Evolutionary conservation across 768 basidiomycete genomes (phyloP), one percentile per base, ranked within the genome.

Genomic region (Rhizopogon rudus): DNA sequence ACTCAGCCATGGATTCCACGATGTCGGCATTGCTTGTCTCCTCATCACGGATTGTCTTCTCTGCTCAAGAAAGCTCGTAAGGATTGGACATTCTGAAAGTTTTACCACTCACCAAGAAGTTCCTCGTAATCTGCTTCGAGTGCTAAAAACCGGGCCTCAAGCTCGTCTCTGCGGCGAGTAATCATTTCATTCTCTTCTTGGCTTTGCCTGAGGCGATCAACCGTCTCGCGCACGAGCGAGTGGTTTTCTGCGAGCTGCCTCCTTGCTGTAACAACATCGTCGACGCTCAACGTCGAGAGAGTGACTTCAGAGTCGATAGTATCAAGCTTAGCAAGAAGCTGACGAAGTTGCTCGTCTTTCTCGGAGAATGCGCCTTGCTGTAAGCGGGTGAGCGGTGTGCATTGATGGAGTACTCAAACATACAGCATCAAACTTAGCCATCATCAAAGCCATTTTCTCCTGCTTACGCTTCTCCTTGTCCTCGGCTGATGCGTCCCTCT

Each of bases 391-490:
- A 53, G 16, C 10, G 28, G 9, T n/a, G 39, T 46, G n/a, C 17
- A 51, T 16, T 14, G 16, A 16, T 2, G 40, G 33, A 45, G 14
- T 55, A 52, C 50, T 44, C 35, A 16, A 55, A 75, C 88, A 65
- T 61, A 96, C 96, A 58, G 89, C 81, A 72, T 98, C 95, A 62
- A 99, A 96, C 71, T 96, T 95, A 56, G 96, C 93, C 96, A 99
- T 98, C 93, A 99, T 97, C 61, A 94, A 78, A 8, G 93, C 94
- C 91, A 99, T 92, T 81, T 98, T 98, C 77, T 98, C 96, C 66
- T 96, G 93, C 73, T 98, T 98, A 71, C 91, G 85, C 79, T 93
- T 97, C 79, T 99, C 97, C 75, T 95, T 98, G 69, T 98, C 97
- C 70, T 98, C 97, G 33, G 86, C 86, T 40, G 88, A 87, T 14